Base-by-base conservation (phyloP, 345 rosid species). In the Streptanthus diversifolius region DNA sequence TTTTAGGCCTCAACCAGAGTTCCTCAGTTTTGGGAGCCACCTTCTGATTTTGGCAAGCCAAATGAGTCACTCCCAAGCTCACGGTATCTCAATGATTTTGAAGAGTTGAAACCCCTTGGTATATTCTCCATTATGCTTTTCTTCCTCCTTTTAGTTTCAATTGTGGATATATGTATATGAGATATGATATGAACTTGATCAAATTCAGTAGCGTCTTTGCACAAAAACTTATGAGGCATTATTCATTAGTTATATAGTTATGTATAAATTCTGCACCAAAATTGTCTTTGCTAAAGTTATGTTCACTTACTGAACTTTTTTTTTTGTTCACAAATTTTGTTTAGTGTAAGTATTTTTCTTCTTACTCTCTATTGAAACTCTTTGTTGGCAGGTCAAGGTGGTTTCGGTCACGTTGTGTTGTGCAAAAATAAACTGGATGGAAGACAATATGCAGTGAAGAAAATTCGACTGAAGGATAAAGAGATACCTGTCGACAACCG, bases 371-470 rank as follows among this genome's bases (percentile, higher is more conserved):
- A 40, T 22, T 77, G 45, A 71, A 43, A 79, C 32, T 35, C 57
- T 49, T 59, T 72, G 27, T 17, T 65, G 54, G 69, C 78, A 93
- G 98, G 98, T 62, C 98, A 89, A 76, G 98, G 98, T 65, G 96
- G 96, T 75, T 93, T 93, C 69, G 98, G 95, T 48, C 95, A 85
- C 72, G 98, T 93, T 70, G 92, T 93, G 5, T 74, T 93, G 39
- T 91, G 98, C 84, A 89, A 90, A 86, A 93, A 93, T 84, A 93
- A 93, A 80, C 79, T 93, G 69, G 98, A 93, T 80, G 98, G 98
- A 74, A 91, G 98, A 70, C 97, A 93, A 57, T 93, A 93, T 82
- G 98, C 98, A 1, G 87, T 93, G 72, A 93, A 93, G 85, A 93
- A 93, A 85, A 91, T 93, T 76, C 90, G 89, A 67, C 89, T 89